Evolutionary conservation across 2,329 filamentous ascomycete species (phyloP).

Genomic region (Lachnellula occidentalis): DNA sequence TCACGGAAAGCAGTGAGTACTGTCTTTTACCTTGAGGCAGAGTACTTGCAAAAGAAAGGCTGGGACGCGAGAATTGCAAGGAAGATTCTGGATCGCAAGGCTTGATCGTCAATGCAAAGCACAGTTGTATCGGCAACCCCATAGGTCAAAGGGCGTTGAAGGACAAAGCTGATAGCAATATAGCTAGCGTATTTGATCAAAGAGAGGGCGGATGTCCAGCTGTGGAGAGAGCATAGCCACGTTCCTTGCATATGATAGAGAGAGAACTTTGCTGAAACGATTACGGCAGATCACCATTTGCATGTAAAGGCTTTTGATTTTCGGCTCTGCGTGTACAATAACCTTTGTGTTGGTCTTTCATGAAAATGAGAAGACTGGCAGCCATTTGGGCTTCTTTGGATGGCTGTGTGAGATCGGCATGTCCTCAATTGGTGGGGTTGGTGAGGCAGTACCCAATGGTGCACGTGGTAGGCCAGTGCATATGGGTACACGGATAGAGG

Average conservation of each 20-base stretch:
- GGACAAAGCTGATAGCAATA: conserved; percentile 14
- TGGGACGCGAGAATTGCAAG: conserved; percentile 5
- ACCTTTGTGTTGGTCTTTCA: background rate
- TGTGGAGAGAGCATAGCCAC: conserved; percentile 17
- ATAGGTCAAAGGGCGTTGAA: conserved; percentile 7
- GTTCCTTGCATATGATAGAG: conserved; percentile 10
- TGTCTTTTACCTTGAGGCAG: conserved; percentile 9
- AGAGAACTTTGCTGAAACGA: conserved; percentile 16
- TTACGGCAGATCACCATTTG: conserved; percentile 14
- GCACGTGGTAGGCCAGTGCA: background rate
- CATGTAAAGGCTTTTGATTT: conserved; percentile 18
- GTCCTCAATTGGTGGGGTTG: conserved; percentile 13
- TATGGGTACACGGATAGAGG: background rate
- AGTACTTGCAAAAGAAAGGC: conserved; percentile 6
- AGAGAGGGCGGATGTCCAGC: background rate
- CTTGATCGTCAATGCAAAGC: conserved; percentile 3
- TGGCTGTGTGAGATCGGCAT: conserved; percentile 20
- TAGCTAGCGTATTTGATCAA: background rate
- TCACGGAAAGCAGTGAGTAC: conserved; percentile 3
- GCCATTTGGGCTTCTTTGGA: conserved; percentile 11
- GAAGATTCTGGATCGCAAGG: background rate
- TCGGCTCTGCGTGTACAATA: conserved; percentile 12
- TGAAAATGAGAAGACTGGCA: background rate
- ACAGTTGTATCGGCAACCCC: conserved; percentile 7
- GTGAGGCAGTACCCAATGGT: background rate